Conservation (phyloP, 2,329 filamentous ascomycete genomes). For the Clonostachys chloroleuca region DNA sequence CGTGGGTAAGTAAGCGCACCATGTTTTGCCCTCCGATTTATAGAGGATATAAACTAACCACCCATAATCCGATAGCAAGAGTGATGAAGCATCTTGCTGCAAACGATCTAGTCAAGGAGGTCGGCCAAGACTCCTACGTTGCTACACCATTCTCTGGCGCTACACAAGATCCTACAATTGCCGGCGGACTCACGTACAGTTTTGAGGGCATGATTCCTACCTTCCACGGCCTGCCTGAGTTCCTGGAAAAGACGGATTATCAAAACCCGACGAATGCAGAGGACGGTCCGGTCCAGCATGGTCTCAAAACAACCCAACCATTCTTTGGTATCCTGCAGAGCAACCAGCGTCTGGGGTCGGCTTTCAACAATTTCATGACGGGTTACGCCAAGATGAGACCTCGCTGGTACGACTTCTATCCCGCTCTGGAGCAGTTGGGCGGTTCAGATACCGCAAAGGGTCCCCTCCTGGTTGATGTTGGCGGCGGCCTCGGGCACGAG, state of each 20-base stretch:
- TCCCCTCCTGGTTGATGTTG: conserved; percentile 24
- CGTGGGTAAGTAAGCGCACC: background rate
- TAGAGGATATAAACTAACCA: no score
- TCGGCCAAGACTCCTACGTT: background rate
- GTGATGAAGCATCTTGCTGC: background rate
- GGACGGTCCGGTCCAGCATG: conserved; percentile 10
- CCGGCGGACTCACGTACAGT: conserved; percentile 7
- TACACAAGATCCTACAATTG: conserved; percentile 5
- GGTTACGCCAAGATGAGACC: conserved; percentile 23
- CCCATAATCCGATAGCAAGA: background rate
- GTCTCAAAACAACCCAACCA: conserved; percentile 22
- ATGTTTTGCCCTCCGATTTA: no score
- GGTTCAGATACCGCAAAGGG: conserved; percentile 8
- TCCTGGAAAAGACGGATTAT: conserved; percentile 22
- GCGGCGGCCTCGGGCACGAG: conserved; percentile 26
- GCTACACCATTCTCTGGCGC: background rate
- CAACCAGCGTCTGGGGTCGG: conserved; percentile 15
- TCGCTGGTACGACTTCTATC: conserved; percentile 29
- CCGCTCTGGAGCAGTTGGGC: conserved; percentile 19
- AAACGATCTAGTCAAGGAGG: background rate
- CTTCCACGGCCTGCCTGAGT: conserved; percentile 20
- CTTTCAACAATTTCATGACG: conserved; percentile 30
- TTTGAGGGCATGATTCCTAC: conserved; percentile 9
- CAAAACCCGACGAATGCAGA: conserved; percentile 14
- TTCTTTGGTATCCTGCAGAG: conserved; percentile 24